Base-by-base conservation (phyloP, 495 filamentous ascomycete species). In the Xylaria acuta region DNA sequence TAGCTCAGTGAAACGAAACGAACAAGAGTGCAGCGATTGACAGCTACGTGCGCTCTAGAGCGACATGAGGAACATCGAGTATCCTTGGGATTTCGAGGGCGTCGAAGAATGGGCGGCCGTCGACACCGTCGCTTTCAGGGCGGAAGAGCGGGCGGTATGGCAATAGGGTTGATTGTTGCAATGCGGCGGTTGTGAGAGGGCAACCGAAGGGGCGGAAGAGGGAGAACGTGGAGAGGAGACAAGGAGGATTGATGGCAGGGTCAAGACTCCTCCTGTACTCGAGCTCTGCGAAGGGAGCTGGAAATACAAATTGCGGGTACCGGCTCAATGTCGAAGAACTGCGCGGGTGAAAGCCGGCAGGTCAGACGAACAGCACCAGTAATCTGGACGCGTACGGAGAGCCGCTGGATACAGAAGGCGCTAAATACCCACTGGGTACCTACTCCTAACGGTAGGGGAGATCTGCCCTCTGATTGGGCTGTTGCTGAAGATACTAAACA, bases 1-100 rank as follows among this genome's bases (percentile, higher is more conserved):
- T 86, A 84, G 83, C 83, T 86, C 84, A 76, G 80, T 78, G 72
- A 81, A 84, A 82, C 72, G 77, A 72, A 81, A 81, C 56, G 69
- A 74, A 36, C 71, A 75, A 73, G 45, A 67, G 64, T 64, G 34
- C 41, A 62, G 27, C 67, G 32, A 69, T 51, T 56, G 63, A 36
- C 51, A 51, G 63, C 70, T 67, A 75, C 38, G 72, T 75, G 71
- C 70, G 76, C 69, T 74, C 66, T 81, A 79, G 54, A 75, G 71
- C 69, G 73, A 72, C 71, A 76, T 80, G 73, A 73, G 67, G 72
- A 80, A 75, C 43, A 73, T 76, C 75, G 74, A 79, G 63, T 73
- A 75, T 72, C 63, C 49, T 43, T 8, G 6, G 36, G 22, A 41
- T 16, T 40, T 16, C 41, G 53, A 60, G 36, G 20, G 30, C 36